Conservation (phyloP, 768 basidiomycete genomes). For the Calocybe indica region DNA sequence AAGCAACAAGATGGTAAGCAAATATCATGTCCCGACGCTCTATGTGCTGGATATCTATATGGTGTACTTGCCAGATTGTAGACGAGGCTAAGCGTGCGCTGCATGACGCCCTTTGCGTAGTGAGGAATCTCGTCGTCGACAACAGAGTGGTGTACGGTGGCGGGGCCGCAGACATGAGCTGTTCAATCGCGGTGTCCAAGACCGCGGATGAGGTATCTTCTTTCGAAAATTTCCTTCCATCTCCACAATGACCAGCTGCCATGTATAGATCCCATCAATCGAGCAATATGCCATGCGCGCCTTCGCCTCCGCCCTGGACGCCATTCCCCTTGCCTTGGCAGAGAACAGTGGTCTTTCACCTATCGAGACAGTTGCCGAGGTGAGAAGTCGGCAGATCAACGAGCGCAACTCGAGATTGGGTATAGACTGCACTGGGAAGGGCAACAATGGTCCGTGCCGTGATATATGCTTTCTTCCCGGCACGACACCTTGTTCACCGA, state of each 20-base stretch:
- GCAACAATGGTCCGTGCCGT: conserved; percentile 68
- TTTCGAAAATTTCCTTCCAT: conserved; percentile 1
- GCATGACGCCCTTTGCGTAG: conserved; percentile 96
- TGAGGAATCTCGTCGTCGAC: conserved; percentile 91
- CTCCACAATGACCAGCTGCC: background rate
- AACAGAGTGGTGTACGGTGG: conserved; percentile 98
- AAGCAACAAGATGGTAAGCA: conserved; percentile 93
- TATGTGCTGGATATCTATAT: background rate
- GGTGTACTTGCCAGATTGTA: conserved; percentile 65
- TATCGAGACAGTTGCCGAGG: conserved; percentile 94
- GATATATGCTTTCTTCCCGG: background rate
- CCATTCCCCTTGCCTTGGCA: conserved; percentile 92
- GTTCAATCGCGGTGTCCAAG: conserved; percentile 86
- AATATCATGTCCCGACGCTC: background rate
- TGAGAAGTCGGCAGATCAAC: conserved; percentile 87
- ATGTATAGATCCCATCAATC: conserved; percentile 78
- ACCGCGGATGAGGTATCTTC: conserved; percentile 82
- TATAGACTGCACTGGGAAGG: conserved; percentile 85
- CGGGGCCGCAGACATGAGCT: conserved; percentile 96
- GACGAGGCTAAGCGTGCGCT: conserved; percentile 98
- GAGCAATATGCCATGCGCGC: conserved; percentile 99
- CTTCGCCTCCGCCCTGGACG: conserved; percentile 92
- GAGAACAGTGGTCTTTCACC: conserved; percentile 97
- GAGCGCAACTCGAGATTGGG: conserved; percentile 85
- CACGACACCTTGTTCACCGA: background rate